Base-by-base conservation (phyloP, 2,329 filamentous ascomycete species). In the Fusarium haematococcum region DNA sequence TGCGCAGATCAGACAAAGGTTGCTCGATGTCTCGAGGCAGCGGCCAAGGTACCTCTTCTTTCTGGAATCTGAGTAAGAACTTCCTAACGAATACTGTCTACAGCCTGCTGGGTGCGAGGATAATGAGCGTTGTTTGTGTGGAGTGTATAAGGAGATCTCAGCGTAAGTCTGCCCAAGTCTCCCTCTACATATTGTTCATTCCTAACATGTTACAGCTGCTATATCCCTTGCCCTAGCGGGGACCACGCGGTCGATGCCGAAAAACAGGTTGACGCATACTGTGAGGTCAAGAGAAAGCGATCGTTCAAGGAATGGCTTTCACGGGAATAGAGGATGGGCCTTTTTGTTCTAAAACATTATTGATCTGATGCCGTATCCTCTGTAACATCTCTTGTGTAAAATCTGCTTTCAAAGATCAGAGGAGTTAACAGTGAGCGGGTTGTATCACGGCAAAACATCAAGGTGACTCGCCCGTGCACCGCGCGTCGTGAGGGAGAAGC, bases 91-190 rank as follows among this genome's bases (percentile, higher is more conserved):
- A 65, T 20, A 1, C 5, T 20, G 1, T 35, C 2, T 10, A 1
- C 20, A 72, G 70, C 50, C 65, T 18, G 54, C 45, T 18, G 65
- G 45, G 3, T 72, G 70, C 14, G 23, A 27, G 1, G 39, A 45
- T n/a, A 69, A 58, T 2, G 27, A 69, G 6, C 60, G 70, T 16
- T 72, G 69, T 7, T 56, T 65, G 13, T 72, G 70, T 7, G 69
- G 70, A 18, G 71, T 70, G 6, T 61, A 69, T 3, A 72, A 72
- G 16, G 70, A 72, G 41, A 69, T 72, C 10, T 32, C 56, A 2
- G 52, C 43, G 70, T 62, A 32, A 41, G 61, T n/a, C 9, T n/a
- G 5, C 10, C 5, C 3, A 33, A 20, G 9, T 16, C 9, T 32
- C 8, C 2, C 2, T 23, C n/a, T 18, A 25, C 25, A 3, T 25